Evolutionary conservation across 2,329 filamentous ascomycete genomes (phyloP).

Genomic region (Neurospora sp.): DNA sequence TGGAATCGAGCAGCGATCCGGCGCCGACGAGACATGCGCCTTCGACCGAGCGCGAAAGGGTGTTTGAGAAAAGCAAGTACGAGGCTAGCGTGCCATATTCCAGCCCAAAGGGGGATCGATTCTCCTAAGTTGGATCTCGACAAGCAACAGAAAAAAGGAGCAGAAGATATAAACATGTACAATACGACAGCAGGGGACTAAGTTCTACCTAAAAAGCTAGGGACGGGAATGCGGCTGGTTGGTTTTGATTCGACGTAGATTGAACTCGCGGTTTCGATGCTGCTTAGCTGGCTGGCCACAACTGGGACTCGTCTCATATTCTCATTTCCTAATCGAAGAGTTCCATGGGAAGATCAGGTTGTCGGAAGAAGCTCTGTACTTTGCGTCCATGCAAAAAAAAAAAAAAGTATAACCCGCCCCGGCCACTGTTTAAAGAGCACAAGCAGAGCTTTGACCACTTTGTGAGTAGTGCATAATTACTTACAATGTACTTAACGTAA

Average conservation of each 20-base stretch:
- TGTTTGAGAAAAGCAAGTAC: slow-evolving; percentile 79
- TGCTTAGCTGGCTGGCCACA: background rate
- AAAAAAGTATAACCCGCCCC: background rate
- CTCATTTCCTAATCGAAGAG: background rate
- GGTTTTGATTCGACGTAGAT: background rate
- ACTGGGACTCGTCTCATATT: background rate
- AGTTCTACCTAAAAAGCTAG: background rate
- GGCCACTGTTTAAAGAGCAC: background rate
- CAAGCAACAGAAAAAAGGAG: background rate
- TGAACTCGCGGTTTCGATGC: background rate
- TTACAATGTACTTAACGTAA: background rate
- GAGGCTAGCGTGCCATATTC: slow-evolving; percentile 68
- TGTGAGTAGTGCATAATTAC: background rate
- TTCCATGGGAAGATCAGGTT: background rate
- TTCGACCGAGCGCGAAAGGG: slow-evolving; percentile 55
- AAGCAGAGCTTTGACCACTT: background rate
- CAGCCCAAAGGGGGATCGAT: slow-evolving; percentile 77
- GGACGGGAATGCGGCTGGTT: background rate
- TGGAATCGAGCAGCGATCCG: slow-evolving; percentile 68
- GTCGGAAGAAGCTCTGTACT: background rate
- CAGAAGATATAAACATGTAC: background rate
- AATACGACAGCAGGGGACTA: background rate
- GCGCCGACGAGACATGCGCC: slow-evolving; percentile 77
- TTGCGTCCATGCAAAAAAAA: background rate
- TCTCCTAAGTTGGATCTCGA: slow-evolving; percentile 40